Evolutionary conservation across 2,329 filamentous ascomycete genomes (phyloP).

Genomic region (Pseudogymnoascus sp.): DNA sequence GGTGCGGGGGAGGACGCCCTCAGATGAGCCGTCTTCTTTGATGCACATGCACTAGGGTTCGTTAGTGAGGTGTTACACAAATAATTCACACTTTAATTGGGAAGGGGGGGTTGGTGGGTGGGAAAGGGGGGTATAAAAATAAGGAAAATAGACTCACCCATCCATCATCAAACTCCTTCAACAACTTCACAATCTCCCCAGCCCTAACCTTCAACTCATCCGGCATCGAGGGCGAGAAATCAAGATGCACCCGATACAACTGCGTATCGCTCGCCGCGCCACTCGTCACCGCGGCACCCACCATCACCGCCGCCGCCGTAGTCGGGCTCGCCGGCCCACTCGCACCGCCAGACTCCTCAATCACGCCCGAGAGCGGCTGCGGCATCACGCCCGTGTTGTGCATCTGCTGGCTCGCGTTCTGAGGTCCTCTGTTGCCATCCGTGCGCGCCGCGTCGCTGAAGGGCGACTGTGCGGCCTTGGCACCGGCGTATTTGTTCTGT

Average conservation of each 20-base stretch:
- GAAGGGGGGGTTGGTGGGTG: too few relatives aligned
- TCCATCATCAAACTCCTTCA: constrained; percentile 96
- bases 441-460: constrained; percentile 16
- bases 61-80: constrained; percentile 15
- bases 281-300: constrained; percentile 40
- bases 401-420: neutral
- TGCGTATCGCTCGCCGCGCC: constrained; percentile 47
- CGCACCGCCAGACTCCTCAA: neutral
- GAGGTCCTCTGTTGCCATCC: neutral
- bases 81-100: too few relatives aligned
- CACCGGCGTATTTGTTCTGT: neutral
- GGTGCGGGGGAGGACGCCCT: constrained; percentile 88
- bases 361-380: neutral
- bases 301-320: constrained; percentile 36
- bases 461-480: neutral
- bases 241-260: constrained; percentile 87
- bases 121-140: neutral
- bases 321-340: constrained; percentile 20
- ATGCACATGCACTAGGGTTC: constrained; percentile 69
- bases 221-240: constrained; percentile 86
- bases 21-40: constrained; percentile 78
- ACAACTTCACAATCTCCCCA: constrained; percentile 76
- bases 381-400: neutral
- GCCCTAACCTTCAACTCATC: constrained; percentile 78
- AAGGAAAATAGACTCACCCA: constrained; percentile 59